Conservation (phyloP, 225 moss, liverwort and hornwort species). For the Bryoerythrophyllum caledonicum region DNA sequence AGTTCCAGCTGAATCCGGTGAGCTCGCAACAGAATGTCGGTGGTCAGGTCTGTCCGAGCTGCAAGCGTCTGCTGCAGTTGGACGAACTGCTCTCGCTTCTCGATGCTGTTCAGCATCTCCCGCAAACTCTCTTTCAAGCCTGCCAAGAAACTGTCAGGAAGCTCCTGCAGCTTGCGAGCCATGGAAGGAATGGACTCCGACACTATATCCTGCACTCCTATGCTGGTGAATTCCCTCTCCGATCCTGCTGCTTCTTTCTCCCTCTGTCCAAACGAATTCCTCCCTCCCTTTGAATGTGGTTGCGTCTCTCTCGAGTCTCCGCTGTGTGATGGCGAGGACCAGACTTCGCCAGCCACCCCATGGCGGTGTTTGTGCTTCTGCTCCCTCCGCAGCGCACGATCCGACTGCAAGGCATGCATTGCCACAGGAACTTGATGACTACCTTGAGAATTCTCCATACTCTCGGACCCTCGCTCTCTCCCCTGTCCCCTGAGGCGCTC, state of each 20-base stretch:
- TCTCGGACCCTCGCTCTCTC: conserved; percentile 57
- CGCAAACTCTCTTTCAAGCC: conserved; percentile 77
- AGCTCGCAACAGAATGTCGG: conserved; percentile 66
- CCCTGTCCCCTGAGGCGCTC: conserved; percentile 67
- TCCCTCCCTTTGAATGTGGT: conserved; percentile 52
- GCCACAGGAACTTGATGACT: conserved; percentile 57
- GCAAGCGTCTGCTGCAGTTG: conserved; percentile 82
- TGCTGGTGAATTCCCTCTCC: conserved; percentile 64
- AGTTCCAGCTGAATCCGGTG: conserved; percentile 93
- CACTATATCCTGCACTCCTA: conserved; percentile 79
- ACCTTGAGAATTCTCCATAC: conserved; percentile 62
- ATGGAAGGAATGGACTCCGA: conserved; percentile 78
- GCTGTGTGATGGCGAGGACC: conserved; percentile 82
- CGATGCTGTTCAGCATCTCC: conserved; percentile 85
- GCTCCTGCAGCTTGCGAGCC: conserved; percentile 84
- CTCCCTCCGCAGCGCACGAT: conserved; percentile 58
- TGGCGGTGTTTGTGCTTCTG: conserved; percentile 57
- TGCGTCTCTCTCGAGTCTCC: conserved; percentile 77
- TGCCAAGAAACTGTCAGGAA: conserved; percentile 69
- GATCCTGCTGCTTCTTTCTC: conserved; percentile 59
- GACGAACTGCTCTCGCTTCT: conserved; percentile 85
- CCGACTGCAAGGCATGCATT: conserved; percentile 44
- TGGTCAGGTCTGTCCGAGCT: conserved; percentile 70
- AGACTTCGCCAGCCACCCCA: conserved; percentile 68
- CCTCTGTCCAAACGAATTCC: conserved; percentile 48